phyloP scores from a whole-genome alignment of 2,329 filamentous ascomycete genomes.

The Pseudogymnoascus sp. region DNA sequence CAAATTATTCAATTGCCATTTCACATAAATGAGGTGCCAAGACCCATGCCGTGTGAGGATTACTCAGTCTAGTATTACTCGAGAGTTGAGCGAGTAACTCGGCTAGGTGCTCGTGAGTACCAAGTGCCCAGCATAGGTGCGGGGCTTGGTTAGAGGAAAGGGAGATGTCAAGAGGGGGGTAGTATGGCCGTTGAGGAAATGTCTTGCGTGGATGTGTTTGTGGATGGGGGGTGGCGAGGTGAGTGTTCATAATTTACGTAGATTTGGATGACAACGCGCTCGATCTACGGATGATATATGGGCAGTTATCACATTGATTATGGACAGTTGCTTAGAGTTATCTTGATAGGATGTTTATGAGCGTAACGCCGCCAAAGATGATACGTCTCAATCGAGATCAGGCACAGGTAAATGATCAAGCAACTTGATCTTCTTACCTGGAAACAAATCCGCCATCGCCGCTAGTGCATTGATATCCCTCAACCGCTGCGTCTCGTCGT shows the following conservation, averaged over 20 bases:
- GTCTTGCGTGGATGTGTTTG: neutral
- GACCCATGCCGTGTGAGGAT: too few relatives aligned
- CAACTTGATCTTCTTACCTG: slow-evolving; percentile 54
- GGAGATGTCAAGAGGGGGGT: too few relatives aligned
- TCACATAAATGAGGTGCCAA: too few relatives aligned
- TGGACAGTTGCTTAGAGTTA: neutral
- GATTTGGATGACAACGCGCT: neutral
- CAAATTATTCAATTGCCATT: too few relatives aligned
- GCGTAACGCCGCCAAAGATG: neutral
- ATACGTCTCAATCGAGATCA: slow-evolving; percentile 44
- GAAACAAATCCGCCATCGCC: neutral
- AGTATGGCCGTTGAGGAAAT: neutral
- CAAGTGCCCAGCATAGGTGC: too few relatives aligned
- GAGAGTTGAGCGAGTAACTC: too few relatives aligned
- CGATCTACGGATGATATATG: neutral
- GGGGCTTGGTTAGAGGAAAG: too few relatives aligned
- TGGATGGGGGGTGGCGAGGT: neutral
- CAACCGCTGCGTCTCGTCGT: slow-evolving; percentile 61
- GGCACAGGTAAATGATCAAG: slow-evolving; percentile 72
- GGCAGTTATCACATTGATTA: neutral
- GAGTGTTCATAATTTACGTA: neutral
- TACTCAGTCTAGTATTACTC: too few relatives aligned
- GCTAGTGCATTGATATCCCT: slow-evolving; percentile 47
- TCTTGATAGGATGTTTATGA: neutral
- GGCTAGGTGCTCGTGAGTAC: too few relatives aligned